phyloP scores from a whole-genome alignment of 2,329 filamentous ascomycete species.

The Colletotrichum gigasporum region DNA sequence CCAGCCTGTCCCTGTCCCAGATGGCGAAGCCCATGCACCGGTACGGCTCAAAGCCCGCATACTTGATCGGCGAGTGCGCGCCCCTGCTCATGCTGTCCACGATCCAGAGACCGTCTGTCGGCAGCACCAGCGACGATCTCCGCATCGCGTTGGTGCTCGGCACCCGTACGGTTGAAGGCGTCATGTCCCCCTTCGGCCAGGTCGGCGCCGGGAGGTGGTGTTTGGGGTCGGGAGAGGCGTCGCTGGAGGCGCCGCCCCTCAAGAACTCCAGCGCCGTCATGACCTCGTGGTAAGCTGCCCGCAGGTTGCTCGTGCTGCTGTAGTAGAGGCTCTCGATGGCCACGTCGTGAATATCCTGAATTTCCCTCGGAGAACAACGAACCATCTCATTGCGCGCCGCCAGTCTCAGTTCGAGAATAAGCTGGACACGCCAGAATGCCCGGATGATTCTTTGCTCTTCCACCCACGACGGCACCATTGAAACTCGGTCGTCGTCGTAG shows the following conservation, averaged over 20 bases:
- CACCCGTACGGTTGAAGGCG: background rate
- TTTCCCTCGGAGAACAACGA: background rate
- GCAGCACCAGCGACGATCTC: background rate
- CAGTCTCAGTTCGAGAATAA: conserved; percentile 2
- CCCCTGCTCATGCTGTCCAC: conserved; percentile 24
- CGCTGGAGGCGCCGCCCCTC: too few relatives aligned
- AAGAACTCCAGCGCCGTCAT: conserved; percentile 21
- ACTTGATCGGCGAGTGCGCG: conserved; percentile 25
- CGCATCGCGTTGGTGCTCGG: background rate
- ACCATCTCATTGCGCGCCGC: background rate
- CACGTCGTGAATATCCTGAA: background rate
- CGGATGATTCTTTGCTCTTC: conserved; percentile 20
- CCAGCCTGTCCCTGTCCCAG: conserved; percentile 18
- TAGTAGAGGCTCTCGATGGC: conserved; percentile 10
- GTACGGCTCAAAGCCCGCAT: conserved; percentile 20
- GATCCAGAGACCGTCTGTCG: conserved; percentile 24
- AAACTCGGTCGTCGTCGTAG: too few relatives aligned
- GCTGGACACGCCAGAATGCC: conserved; percentile 23
- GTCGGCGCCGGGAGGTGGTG: background rate
- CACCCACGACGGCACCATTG: background rate
- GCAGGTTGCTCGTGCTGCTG: conserved; percentile 20
- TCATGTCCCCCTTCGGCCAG: background rate
- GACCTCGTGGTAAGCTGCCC: conserved; percentile 18
- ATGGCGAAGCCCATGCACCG: conserved; percentile 18
- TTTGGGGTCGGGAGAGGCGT: background rate